phyloP scores from a whole-genome alignment of 441 rosid genomes.

The Iberis amara region DNA sequence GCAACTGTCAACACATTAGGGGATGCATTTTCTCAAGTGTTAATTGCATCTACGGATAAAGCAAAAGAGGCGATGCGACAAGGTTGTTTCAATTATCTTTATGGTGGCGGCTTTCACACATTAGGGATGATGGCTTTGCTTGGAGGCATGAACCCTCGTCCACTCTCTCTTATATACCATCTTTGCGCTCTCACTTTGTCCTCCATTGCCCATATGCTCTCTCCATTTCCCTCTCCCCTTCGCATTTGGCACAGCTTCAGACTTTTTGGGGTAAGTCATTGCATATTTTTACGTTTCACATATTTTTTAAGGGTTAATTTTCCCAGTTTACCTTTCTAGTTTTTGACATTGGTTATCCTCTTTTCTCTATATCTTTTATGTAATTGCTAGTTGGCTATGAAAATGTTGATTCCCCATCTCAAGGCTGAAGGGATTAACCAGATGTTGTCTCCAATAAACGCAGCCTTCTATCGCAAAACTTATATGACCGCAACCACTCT shows the following conservation, averaged over 20 bases:
- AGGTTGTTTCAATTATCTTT: conserved; percentile 45
- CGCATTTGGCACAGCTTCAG: conserved; percentile 35
- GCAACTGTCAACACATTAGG: conserved; percentile 48
- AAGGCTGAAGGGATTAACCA: neutral
- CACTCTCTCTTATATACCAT: conserved; percentile 36
- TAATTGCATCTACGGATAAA: conserved; percentile 44
- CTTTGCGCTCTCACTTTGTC: conserved; percentile 35
- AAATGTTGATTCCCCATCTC: neutral
- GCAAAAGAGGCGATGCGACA: conserved; percentile 50
- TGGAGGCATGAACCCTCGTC: conserved; percentile 40
- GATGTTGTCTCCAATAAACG: neutral
- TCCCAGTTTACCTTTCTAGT: too few relatives aligned
- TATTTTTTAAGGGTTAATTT: neutral
- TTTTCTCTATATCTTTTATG: too few relatives aligned
- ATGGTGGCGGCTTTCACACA: conserved; percentile 40
- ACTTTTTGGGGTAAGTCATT: conserved; percentile 24
- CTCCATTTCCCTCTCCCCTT: conserved; percentile 38
- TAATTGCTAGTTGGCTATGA: neutral
- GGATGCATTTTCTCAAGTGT: conserved; percentile 42
- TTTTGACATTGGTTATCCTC: too few relatives aligned
- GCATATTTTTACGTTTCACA: too few relatives aligned
- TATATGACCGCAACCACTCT: too few relatives aligned
- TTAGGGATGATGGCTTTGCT: conserved; percentile 37
- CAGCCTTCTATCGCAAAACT: neutral
- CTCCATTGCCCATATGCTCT: conserved; percentile 36